Conservation (phyloP, 768 basidiomycete genomes). For the Tricholoma sp. region DNA sequence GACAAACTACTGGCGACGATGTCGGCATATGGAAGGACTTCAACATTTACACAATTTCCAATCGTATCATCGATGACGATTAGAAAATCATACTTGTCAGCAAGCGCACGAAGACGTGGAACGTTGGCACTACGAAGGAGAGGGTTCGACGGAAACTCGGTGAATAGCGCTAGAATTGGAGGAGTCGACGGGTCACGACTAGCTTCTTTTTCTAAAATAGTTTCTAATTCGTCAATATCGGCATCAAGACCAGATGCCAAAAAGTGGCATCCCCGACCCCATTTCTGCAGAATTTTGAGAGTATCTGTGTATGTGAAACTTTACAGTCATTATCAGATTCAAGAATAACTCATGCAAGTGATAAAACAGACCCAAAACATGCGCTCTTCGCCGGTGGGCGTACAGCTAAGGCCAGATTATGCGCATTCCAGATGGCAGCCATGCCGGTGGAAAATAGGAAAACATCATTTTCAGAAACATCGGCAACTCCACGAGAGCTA, state of each 20-base stretch:
- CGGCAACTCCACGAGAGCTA: constrained; percentile 62
- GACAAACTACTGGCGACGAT: constrained; percentile 88
- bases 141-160: constrained; percentile 95
- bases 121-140: constrained; percentile 84
- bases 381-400: constrained; percentile 72
- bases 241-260: constrained; percentile 73
- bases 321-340: neutral
- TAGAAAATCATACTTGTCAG: constrained; percentile 85
- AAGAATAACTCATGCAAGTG: neutral
- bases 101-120: constrained; percentile 64
- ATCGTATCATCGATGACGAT: constrained; percentile 93
- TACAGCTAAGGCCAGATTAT: constrained; percentile 57
- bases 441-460: constrained; percentile 87
- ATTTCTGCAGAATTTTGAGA: constrained; percentile 89
- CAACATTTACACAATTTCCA: constrained; percentile 91
- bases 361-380: constrained; percentile 78
- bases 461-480: constrained; percentile 81
- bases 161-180: constrained; percentile 77
- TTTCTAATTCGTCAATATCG: constrained; percentile 72
- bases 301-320: constrained; percentile 97
- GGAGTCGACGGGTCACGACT: constrained; percentile 37
- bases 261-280: constrained; percentile 93
- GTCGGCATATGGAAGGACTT: constrained; percentile 82
- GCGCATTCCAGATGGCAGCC: constrained; percentile 92
- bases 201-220: constrained; percentile 45